Conservation (phyloP, 805 yeast species). For the Dipodascus albidus region DNA sequence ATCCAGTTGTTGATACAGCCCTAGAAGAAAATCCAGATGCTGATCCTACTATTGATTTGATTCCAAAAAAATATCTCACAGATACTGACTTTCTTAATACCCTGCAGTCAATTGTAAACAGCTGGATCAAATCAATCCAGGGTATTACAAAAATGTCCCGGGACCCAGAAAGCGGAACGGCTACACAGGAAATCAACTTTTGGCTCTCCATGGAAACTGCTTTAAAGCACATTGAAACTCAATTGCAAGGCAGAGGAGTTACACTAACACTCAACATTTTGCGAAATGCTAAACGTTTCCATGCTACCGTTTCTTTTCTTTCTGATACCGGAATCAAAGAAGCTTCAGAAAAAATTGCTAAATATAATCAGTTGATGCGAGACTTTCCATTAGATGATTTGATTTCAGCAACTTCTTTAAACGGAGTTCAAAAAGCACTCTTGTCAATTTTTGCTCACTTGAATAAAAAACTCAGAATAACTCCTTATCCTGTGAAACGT, state of each 20-base stretch:
- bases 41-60: conserved; percentile 17
- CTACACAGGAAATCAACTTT: conserved; percentile 57
- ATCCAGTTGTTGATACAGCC: conserved; percentile 37
- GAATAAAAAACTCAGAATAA: conserved; percentile 42
- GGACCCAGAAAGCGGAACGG: conserved; percentile 42
- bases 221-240: conserved; percentile 42
- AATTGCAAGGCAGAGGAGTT: conserved; percentile 44
- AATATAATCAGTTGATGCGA: conserved; percentile 51
- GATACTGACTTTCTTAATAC: conserved; percentile 53
- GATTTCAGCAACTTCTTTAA: conserved; percentile 34
- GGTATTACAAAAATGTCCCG: conserved; percentile 41
- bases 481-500: conserved; percentile 52
- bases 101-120: conserved; percentile 57
- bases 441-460: conserved; percentile 45
- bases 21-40: conserved; percentile 21
- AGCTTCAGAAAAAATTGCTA: conserved; percentile 37
- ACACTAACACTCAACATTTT: conserved; percentile 47
- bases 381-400: conserved; percentile 62
- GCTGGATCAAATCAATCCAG: conserved; percentile 61
- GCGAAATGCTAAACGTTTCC: conserved; percentile 64
- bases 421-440: conserved; percentile 35
- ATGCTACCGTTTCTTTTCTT: conserved; percentile 59
- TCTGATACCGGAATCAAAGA: conserved; percentile 61
- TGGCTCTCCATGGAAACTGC: conserved; percentile 68
- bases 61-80: conserved; percentile 29